Base-by-base conservation (phyloP, 1,284 basidiomycete species). In the Coniophora puteana region DNA sequence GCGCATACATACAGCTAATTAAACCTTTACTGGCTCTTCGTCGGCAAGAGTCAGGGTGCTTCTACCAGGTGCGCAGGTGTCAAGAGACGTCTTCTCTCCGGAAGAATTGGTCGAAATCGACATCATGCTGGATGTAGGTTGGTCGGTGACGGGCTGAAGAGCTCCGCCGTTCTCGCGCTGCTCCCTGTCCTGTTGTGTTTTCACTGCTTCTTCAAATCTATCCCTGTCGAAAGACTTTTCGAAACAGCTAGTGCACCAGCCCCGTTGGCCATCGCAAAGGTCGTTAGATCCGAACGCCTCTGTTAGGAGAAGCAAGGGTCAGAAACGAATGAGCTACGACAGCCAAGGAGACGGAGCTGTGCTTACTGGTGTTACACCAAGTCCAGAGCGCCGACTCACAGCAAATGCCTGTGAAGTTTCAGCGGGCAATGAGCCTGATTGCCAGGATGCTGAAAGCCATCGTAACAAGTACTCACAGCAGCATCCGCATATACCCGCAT, bases 361-460 rank as follows among this genome's bases (percentile, higher is more conserved):
- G 41, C 61, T 39, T 40, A 63, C 57, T 57, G 30, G 44, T n/a
- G 18, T 47, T 47, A 32, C 59, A 61, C 55, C 57, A 63, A 21
- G 32, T 41, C 21, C 38, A 27, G 11, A 62, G 33, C 44, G 50
- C 27, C 23, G 48, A 29, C 31, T 38, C 36, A 28, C 26, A 2
- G 8, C 44, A 45, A n/a, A 54, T 5, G 33, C 48, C 57, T 63
- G 18, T 26, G 25, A 40, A 11, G 1, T 8, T 5, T 48, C 10
- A 55, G 31, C 21, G 4, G 12, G 18, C 18, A 26, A 18, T 14
- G 5, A 20, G 7, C 7, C n/a, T 5, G 4, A n/a, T n/a, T 10
- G 26, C 26, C n/a, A n/a, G 26, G n/a, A 27, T 8, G 26, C n/a
- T n/a, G n/a, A n/a, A n/a, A n/a, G n/a, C n/a, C n/a, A n/a, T n/a